A percentile compares a stretch with the other conserved stretches of the same genome.
phyloP scores from a whole-genome alignment of 352 stramenopile species.

The Hyaloperonospora brassicae region DNA sequence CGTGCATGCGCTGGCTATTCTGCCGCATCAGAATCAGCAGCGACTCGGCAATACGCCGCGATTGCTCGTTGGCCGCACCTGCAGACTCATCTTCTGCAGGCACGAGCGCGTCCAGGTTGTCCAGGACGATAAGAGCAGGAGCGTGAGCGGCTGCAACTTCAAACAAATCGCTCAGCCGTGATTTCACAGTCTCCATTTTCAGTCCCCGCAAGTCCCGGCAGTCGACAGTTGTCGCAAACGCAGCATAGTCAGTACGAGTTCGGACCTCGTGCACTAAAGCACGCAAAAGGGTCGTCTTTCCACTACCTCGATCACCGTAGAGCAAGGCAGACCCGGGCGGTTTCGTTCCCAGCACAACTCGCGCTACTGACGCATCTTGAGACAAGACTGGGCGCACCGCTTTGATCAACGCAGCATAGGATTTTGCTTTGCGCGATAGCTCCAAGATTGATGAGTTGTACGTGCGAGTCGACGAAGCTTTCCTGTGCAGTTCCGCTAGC shows the following conservation, averaged over 20 bases:
- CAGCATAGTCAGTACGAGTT: neutral
- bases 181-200: conserved; percentile 84
- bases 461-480: conserved; percentile 1
- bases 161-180: conserved; percentile 49
- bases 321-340: conserved; percentile 57
- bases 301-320: conserved; percentile 62
- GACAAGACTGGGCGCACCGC: conserved; percentile 44
- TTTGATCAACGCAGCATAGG: conserved; percentile 39
- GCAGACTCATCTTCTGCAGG: conserved; percentile 71
- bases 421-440: conserved; percentile 35
- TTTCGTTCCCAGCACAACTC: conserved; percentile 53
- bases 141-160: conserved; percentile 37
- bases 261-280: conserved; percentile 30
- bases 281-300: conserved; percentile 68
- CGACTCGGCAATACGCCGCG: conserved; percentile 74
- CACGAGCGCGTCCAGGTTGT: conserved; percentile 75
- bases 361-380: conserved; percentile 36
- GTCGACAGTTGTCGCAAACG: conserved; percentile 5
- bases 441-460: conserved; percentile 26
- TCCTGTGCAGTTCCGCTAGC: conserved; percentile 17
- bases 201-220: conserved; percentile 59
- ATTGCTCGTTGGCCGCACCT: conserved; percentile 75
- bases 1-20: conserved; percentile 46
- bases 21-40: conserved; percentile 55
- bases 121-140: conserved; percentile 60